Evolutionary conservation across 2,329 filamentous ascomycete species (phyloP).

Genomic region (Lizonia empirigonia): DNA sequence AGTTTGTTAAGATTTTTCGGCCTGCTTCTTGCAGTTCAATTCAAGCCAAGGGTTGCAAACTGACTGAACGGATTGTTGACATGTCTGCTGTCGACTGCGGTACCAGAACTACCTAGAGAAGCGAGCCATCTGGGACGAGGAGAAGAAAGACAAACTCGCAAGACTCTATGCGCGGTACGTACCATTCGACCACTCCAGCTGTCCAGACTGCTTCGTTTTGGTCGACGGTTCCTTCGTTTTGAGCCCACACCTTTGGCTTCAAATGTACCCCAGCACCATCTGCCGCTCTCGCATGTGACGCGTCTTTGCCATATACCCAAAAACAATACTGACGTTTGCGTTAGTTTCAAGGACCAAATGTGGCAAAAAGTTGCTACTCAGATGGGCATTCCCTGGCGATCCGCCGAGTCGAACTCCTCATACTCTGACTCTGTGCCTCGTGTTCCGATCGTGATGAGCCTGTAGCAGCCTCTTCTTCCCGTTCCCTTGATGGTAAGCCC

Average conservation of each 20-base stretch:
- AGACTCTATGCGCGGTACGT: constrained; percentile 88
- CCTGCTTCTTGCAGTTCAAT: no score
- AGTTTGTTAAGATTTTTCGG: no score
- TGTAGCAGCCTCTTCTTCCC: constrained; percentile 32
- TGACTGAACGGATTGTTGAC: no score
- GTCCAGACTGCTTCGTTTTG: no score
- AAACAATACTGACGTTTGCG: no score
- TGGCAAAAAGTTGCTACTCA: constrained; percentile 96
- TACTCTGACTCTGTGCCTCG: constrained; percentile 37
- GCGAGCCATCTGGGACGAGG: constrained; percentile 93
- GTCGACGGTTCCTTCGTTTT: background rate
- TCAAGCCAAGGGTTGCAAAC: no score
- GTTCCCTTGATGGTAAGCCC: constrained; percentile 40
- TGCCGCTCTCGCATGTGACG: background rate
- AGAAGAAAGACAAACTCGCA: constrained; percentile 95
- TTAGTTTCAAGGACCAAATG: constrained; percentile 97
- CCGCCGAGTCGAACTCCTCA: constrained; percentile 76
- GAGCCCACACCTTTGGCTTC: background rate
- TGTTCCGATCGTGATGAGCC: constrained; percentile 28
- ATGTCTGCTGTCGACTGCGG: constrained; percentile 90
- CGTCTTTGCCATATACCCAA: constrained; percentile 22
- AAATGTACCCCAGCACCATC: no score
- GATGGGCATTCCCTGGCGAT: constrained; percentile 93
- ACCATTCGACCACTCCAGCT: constrained; percentile 8
- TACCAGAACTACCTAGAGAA: constrained; percentile 98